phyloP scores from a whole-genome alignment of 495 filamentous ascomycete species.

The Alectoria sarmentosa region DNA sequence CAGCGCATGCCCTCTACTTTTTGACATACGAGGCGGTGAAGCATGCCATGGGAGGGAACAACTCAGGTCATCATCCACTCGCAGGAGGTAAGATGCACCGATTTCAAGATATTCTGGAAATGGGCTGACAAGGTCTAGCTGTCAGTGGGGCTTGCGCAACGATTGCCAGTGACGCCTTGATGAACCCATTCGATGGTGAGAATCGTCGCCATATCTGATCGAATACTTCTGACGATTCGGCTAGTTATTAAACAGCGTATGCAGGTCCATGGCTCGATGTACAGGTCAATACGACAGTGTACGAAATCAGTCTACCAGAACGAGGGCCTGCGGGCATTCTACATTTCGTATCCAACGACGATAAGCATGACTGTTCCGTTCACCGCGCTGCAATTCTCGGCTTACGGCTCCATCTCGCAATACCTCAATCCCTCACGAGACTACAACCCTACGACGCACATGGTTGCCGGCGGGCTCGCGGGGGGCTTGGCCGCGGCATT shows the following conservation, averaged over 20 bases:
- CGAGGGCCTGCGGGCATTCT: constrained; percentile 89
- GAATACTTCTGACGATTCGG: constrained; percentile 20
- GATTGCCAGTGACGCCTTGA: constrained; percentile 93
- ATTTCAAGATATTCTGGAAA: background rate
- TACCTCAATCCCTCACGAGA: constrained; percentile 73
- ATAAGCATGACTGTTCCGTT: constrained; percentile 98
- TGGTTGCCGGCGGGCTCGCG: constrained; percentile 81
- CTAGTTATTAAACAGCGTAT: constrained; percentile 98
- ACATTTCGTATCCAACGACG: constrained; percentile 97
- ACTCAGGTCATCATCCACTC: constrained; percentile 83
- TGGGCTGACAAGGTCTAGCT: constrained; percentile 44
- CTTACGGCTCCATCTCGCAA: constrained; percentile 94
- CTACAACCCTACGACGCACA: constrained; percentile 91
- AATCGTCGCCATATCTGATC: constrained; percentile 4
- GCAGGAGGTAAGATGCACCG: constrained; percentile 62
- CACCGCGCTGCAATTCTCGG: constrained; percentile 91
- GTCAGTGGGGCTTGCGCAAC: constrained; percentile 90
- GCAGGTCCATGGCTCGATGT: constrained; percentile 94
- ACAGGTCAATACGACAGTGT: constrained; percentile 78
- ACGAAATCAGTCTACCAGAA: constrained; percentile 75
- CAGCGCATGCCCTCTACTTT: constrained; percentile 97
- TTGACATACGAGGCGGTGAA: constrained; percentile 97
- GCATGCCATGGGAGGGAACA: constrained; percentile 89
- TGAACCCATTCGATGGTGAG: constrained; percentile 98
- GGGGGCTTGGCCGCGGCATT: constrained; percentile 89